Conservation (phyloP, 2,329 filamentous ascomycete genomes). For the Trichoderma arundinaceum region DNA sequence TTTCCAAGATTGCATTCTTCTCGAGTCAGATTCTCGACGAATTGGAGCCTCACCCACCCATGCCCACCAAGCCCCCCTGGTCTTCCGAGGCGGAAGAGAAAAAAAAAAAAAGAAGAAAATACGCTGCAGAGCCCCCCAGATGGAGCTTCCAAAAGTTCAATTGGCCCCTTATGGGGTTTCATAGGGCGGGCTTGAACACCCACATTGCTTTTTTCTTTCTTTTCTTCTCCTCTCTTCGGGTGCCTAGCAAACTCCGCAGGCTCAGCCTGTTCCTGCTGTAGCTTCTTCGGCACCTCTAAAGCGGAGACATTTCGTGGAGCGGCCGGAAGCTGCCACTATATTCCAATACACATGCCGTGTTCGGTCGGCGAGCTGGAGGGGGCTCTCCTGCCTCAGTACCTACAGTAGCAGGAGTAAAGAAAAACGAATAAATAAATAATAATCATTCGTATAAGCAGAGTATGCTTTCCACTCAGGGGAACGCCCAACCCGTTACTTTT, state of each 20-base stretch:
- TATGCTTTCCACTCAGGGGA: too few relatives aligned
- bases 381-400: too few relatives aligned
- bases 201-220: background rate
- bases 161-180: too few relatives aligned
- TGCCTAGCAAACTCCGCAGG: constrained; percentile 1
- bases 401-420: too few relatives aligned
- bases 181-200: too few relatives aligned
- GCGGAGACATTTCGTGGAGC: constrained; percentile 22
- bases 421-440: too few relatives aligned
- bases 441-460: too few relatives aligned
- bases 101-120: background rate
- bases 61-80: constrained; percentile 1
- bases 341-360: constrained; percentile 17
- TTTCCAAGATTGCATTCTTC: constrained; percentile 26
- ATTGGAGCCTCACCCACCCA: constrained; percentile 11
- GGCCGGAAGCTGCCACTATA: constrained; percentile 17
- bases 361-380: background rate
- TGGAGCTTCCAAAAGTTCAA: too few relatives aligned
- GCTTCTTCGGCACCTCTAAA: background rate
- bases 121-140: too few relatives aligned
- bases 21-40: constrained; percentile 26
- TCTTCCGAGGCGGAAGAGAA: background rate
- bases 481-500: too few relatives aligned
- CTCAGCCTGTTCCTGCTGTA: constrained; percentile 7
- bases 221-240: background rate